Percentiles rank a stretch among this genome's conserved stretches.
phyloP scores from a whole-genome alignment of 225 moss, liverwort and hornwort species.

The Climacium dendroides region DNA sequence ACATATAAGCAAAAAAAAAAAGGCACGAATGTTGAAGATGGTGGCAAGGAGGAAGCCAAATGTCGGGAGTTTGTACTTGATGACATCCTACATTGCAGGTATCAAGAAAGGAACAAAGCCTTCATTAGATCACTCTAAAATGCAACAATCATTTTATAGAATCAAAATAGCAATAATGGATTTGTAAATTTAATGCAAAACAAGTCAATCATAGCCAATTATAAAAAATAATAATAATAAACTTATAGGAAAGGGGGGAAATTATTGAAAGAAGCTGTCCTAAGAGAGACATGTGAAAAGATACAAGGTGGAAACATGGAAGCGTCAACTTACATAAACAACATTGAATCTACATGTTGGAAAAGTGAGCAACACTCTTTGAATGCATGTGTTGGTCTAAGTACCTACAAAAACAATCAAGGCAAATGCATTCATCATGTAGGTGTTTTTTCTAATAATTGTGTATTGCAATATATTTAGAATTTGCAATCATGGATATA shows the following conservation, averaged over 20 bases:
- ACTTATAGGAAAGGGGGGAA: not conserved
- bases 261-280: not conserved
- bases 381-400: not conserved
- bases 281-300: not conserved
- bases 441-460: not conserved
- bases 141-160: not conserved
- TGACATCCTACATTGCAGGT: not conserved
- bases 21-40: not conserved
- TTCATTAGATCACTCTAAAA: not conserved
- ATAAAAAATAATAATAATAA: not conserved
- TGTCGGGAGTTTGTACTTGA: not conserved
- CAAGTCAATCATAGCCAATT: too few relatives aligned
- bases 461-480: not conserved
- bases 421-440: not conserved
- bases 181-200: not conserved
- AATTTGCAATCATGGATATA: not conserved
- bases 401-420: not conserved
- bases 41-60: not conserved
- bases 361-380: not conserved
- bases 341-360: not conserved
- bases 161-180: not conserved
- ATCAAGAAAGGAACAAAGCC: not conserved
- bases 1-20: not conserved
- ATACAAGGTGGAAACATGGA: not conserved
- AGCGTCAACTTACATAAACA: not conserved